Percentiles rank a stretch among this genome's conserved stretches.
These are phyloP conservation scores for Stereocaulon alpinum DNA, from an alignment of 495 filamentous ascomycete genomes.

Conservation along the genomic window DNA sequence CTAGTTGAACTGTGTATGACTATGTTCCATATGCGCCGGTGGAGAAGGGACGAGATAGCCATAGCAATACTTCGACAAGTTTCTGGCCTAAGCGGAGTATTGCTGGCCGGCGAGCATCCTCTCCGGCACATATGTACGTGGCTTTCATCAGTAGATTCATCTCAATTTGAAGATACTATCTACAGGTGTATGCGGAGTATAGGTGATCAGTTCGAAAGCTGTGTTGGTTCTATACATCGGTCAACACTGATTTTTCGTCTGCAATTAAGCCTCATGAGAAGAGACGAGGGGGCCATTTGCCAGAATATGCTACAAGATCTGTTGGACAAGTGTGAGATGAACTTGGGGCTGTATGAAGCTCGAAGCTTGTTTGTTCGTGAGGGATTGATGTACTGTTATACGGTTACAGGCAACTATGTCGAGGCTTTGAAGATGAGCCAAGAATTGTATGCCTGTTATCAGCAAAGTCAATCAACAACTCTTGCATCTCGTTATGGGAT, in stretches of 20 bases:
- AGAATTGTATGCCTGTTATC: not conserved
- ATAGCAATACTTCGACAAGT: not conserved
- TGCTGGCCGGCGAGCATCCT: slow-evolving; percentile 6
- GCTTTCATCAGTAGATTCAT: not conserved
- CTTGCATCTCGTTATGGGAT: not conserved
- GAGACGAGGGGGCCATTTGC: not conserved
- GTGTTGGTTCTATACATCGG: not conserved
- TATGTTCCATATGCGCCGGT: accelerated
- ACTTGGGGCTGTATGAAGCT: not conserved
- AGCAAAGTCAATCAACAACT: not conserved
- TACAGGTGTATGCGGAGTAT: not conserved
- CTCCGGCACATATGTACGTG: not conserved
- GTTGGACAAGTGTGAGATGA: not conserved
- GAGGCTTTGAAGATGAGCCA: not conserved
- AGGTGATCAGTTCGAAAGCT: not conserved
- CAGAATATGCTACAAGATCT: not conserved
- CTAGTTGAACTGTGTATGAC: not conserved
- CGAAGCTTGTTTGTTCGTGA: not conserved
- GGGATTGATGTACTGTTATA: no score
- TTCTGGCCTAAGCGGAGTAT: not conserved
- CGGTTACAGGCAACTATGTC: not conserved
- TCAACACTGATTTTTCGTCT: not conserved
- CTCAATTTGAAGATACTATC: not conserved
- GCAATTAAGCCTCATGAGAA: no score
- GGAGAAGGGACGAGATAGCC: not conserved